Conservation (phyloP, 2,329 filamentous ascomycete genomes). For the Alternaria brassicicola region DNA sequence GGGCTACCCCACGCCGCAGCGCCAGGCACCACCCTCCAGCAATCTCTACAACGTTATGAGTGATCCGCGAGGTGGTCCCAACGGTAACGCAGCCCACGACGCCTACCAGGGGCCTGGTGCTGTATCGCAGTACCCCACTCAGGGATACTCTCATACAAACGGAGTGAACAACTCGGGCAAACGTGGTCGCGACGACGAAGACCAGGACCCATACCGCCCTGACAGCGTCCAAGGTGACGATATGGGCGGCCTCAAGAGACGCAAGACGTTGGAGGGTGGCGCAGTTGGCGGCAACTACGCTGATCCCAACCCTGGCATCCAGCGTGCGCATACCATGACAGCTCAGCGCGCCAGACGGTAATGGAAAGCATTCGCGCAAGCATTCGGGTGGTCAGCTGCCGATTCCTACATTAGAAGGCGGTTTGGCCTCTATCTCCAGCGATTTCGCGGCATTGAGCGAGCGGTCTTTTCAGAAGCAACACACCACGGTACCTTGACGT, state of each 20-base stretch:
- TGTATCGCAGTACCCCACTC: constrained; percentile 63
- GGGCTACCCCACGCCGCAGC: constrained; percentile 81
- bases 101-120: constrained; percentile 72
- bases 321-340: constrained; percentile 41
- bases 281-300: constrained; percentile 42
- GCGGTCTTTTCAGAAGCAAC: constrained; percentile 22
- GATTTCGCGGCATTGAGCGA: constrained; percentile 28
- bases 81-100: constrained; percentile 70
- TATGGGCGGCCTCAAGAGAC: constrained; percentile 72
- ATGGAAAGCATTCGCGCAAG: constrained; percentile 15
- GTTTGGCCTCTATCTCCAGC: constrained; percentile 24
- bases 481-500: constrained; percentile 18
- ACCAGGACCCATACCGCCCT: constrained; percentile 70
- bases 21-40: constrained; percentile 71
- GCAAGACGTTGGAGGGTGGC: constrained; percentile 70
- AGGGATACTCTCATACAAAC: constrained; percentile 64
- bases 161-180: constrained; percentile 65
- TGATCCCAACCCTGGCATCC: constrained; percentile 41
- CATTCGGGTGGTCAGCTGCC: constrained; percentile 29
- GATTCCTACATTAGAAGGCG: constrained; percentile 34
- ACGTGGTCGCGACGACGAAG: constrained; percentile 68
- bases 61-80: constrained; percentile 71
- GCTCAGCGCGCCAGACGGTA: constrained; percentile 42
- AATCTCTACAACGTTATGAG: constrained; percentile 90
- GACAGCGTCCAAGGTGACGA: constrained; percentile 62